Evolutionary conservation across 1,139 yeast species (phyloP), one percentile per base, ranked within the genome.

Genomic region (Chernovozyma aurita): DNA sequence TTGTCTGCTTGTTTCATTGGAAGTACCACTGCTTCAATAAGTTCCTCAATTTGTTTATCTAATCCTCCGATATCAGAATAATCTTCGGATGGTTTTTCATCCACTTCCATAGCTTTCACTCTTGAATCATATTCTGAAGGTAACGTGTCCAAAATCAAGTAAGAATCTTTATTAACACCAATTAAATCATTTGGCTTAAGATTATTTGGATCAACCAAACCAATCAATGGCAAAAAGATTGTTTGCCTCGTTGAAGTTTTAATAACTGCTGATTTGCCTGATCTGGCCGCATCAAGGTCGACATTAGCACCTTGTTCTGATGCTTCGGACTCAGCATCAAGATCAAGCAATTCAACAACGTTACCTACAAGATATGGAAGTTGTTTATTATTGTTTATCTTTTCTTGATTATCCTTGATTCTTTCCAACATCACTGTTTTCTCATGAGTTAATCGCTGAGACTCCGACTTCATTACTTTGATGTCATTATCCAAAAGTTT

Each of bases 1-100:
- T 92, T 92, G 36, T 94, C 98, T 20, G 96, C 95, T 59, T 92
- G 97, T 61, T 90, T 92, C 97, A 92, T 88, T 28, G 99, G 99
- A 44, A 92, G 74, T 21, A 92, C 99, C 37, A 92, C 96, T 0
- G 98, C 98, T 65, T 92, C 99, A 41, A 90, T 95, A 46, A 92
- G 72, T 62, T 92, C 98, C 62, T 92, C 98, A 50, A 94, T 94
- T 61, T 94, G 98, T 63, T 92, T 94, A 62, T 90, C 97, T 49
- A 94, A 73, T 5, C 99, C 99, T 52, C 99, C 99, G 50, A 92
- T 92, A 59, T 92, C 98, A 2, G 94, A 81, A 59, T 94, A 92
- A 17, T 95, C 88, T 60, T 92, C 98, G 1, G 95, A 85, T 38
- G 98, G 98, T 56, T 90, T 88, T 62, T 92, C 98, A 58, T 94